Evolutionary conservation across 345 rosid species (phyloP), one percentile per base, ranked within the genome.

Genomic region (Psidium guajava): DNA sequence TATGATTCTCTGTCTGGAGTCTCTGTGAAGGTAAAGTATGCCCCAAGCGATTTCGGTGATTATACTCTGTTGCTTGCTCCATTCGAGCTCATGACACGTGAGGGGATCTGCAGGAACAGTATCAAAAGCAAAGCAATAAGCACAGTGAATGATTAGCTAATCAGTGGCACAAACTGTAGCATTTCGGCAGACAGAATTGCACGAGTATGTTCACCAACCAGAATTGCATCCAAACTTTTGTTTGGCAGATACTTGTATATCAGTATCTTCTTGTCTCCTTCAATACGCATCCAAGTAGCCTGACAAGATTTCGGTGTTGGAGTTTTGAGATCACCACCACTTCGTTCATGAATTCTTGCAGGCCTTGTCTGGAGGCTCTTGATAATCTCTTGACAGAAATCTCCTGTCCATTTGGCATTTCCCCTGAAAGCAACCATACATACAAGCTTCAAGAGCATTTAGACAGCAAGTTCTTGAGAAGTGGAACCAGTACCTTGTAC

Each of bases 11-110:
- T n/a, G 22, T 47, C 83, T 51, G 22, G 83, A 82, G 56, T 82
- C 55, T 51, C 40, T 14, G 58, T 82, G 83, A 15, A 82, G 83
- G 83, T 82, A 52, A n/a, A 82, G 83, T n/a, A 82, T 49, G 54
- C 69, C 94, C 88, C 91, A 87, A 84, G 89, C 82, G 5, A 92
- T 88, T 85, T 93, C 94, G 22, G 83, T 87, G 55, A 91, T 89
- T 13, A 92, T 90, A 49, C 83, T 84, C 12, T 86, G 87, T 20
- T 91, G 75, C 20, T 83, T 86, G 81, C 83, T 88, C 92, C 93
- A 90, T 21, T 89, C 86, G 51, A 92, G 85, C 50, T 88, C 51
- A 6, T 44, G 75, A 64, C 84, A 84, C 44, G 82, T 85, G 40
- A 18, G 3, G 3, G 90, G 86, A 83, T 91, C 93, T 92, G 52